These are phyloP conservation scores for Penicillium alfredii DNA, from an alignment of 495 filamentous ascomycete genomes.

Conservation along the genomic window DNA sequence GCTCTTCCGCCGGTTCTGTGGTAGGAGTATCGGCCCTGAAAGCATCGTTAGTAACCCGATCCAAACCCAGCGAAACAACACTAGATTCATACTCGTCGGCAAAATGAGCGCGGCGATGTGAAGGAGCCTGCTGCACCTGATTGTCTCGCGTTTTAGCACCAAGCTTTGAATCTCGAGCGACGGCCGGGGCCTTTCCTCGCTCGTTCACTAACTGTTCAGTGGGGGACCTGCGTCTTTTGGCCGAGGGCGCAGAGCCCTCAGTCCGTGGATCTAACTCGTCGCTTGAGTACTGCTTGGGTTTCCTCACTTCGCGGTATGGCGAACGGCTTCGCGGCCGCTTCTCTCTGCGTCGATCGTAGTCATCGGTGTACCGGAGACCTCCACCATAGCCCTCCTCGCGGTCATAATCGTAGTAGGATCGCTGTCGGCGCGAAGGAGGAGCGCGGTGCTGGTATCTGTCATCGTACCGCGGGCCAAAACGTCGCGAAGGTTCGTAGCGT, in stretches of 20 bases:
- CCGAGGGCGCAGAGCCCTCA: slow-evolving; percentile 14
- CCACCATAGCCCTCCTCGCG: slow-evolving; percentile 46
- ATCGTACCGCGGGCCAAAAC: slow-evolving; percentile 31
- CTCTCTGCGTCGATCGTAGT: slow-evolving; percentile 50
- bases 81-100: slow-evolving; percentile 46
- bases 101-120: slow-evolving; percentile 13
- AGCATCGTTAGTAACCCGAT: no score
- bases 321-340: slow-evolving; percentile 64
- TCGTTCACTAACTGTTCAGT: slow-evolving; percentile 65
- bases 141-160: slow-evolving; percentile 63
- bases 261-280: slow-evolving; percentile 28
- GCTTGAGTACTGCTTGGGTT: slow-evolving; percentile 38
- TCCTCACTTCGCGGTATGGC: slow-evolving; percentile 38
- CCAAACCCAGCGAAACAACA: slow-evolving; percentile 16
- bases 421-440: slow-evolving; percentile 26
- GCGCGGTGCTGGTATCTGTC: slow-evolving; percentile 28
- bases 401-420: slow-evolving; percentile 62
- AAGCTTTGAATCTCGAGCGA: slow-evolving; percentile 51
- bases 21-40: no score
- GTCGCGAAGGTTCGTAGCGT: slow-evolving; percentile 42
- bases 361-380: slow-evolving; percentile 49
- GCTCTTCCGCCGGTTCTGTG: slow-evolving; percentile 20
- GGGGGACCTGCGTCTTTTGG: slow-evolving; percentile 31
- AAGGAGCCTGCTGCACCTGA: slow-evolving; percentile 49
- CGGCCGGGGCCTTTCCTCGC: slow-evolving; percentile 50